A percentile compares a stretch with the other conserved stretches of the same genome.
phyloP scores from a whole-genome alignment of 176 grass and related monocot species.

The Calamus simplicifolius region DNA sequence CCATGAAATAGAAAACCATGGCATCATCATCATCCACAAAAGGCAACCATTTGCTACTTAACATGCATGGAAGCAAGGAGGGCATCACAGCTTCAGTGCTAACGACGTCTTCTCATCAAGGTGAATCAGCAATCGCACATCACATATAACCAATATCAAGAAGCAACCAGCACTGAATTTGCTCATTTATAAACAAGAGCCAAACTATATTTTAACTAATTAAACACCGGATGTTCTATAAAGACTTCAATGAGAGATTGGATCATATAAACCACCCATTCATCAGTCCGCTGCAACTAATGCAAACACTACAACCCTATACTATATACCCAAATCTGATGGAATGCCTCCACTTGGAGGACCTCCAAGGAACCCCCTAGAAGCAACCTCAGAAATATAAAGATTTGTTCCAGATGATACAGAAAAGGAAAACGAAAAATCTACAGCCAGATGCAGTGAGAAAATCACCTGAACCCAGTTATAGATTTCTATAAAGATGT shows the following conservation, averaged over 20 bases:
- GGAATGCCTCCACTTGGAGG: background rate
- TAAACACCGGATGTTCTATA: background rate
- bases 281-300: background rate
- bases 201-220: constrained; percentile 6
- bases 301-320: background rate
- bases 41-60: too few species aligned
- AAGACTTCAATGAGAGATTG: background rate
- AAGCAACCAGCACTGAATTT: too few species aligned
- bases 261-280: background rate
- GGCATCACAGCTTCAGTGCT: too few species aligned
- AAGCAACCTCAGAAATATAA: background rate
- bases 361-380: background rate
- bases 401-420: background rate
- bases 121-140: too few species aligned
- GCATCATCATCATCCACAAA: too few species aligned
- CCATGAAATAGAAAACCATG: too few species aligned
- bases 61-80: too few species aligned
- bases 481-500: too few species aligned
- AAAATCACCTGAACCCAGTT: background rate
- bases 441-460: background rate
- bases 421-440: background rate
- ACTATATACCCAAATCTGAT: background rate
- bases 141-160: too few species aligned
- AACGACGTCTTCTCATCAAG: too few species aligned
- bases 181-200: background rate